phyloP scores from a whole-genome alignment of 768 basidiomycete species.

The Leccinum pellstonianum region DNA sequence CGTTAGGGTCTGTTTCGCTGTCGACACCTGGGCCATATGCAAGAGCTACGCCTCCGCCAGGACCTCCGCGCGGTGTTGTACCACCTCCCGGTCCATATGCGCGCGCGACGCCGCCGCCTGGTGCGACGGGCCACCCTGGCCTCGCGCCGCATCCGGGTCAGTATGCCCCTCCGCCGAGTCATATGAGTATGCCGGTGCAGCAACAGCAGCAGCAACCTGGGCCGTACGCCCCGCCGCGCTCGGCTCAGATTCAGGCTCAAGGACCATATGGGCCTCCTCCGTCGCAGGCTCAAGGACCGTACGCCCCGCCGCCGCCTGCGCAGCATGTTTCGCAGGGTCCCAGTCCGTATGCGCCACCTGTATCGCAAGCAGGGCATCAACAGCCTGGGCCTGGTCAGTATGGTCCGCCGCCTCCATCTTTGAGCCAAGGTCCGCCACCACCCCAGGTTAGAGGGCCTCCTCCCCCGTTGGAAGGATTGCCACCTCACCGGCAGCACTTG shows the following conservation, averaged over 20 bases:
- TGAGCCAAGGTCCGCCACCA: slow-evolving; percentile 29
- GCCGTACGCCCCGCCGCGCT: slow-evolving; percentile 21
- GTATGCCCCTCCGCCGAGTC: slow-evolving; percentile 23
- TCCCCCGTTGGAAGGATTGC: slow-evolving; percentile 27
- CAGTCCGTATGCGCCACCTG: slow-evolving; percentile 21
- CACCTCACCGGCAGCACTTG: slow-evolving; percentile 23
- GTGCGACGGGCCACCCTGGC: slow-evolving; percentile 23
- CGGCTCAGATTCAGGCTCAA: slow-evolving; percentile 13
- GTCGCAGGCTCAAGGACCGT: slow-evolving; percentile 17
- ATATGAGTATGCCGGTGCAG: slow-evolving; percentile 10
- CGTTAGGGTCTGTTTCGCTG: slow-evolving; percentile 27
- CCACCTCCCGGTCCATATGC: slow-evolving; percentile 37
- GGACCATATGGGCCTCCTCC: slow-evolving; percentile 29
- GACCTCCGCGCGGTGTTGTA: slow-evolving; percentile 26
- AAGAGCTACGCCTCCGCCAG: slow-evolving; percentile 44
- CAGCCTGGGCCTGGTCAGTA: slow-evolving; percentile 19
- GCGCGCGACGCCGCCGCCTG: slow-evolving; percentile 44
- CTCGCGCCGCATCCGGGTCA: slow-evolving; percentile 32
- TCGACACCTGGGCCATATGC: slow-evolving; percentile 37
- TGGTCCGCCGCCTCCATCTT: slow-evolving; percentile 31
- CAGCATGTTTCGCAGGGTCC: background rate
- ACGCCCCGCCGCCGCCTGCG: slow-evolving; percentile 18
- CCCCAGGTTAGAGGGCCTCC: slow-evolving; percentile 27
- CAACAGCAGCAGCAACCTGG: slow-evolving; percentile 28
- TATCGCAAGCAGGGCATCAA: slow-evolving; percentile 13